A percentile compares a stretch with the other conserved stretches of the same genome.
These are phyloP conservation scores for Wallacemonas rigidus DNA, from an alignment of 208 protist species.

Conservation along the genomic window DNA sequence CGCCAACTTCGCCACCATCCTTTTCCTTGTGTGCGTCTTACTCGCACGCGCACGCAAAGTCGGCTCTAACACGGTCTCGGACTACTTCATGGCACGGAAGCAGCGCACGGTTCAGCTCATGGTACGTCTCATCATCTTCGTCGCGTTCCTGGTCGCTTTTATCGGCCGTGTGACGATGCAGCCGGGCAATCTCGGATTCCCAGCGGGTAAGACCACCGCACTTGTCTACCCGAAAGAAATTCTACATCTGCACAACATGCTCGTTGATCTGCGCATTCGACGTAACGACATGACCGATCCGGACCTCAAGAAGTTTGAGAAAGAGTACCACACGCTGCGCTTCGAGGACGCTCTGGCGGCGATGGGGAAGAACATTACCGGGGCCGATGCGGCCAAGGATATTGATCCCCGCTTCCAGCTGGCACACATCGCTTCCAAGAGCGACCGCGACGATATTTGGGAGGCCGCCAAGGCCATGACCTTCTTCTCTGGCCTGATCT, in stretches of 20 bases:
- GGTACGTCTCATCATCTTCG: conserved; percentile 39
- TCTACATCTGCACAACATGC: conserved; percentile 58
- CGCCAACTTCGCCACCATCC: conserved; percentile 22
- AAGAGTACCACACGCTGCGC: conserved; percentile 29
- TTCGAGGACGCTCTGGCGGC: conserved; percentile 38
- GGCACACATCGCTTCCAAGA: conserved; percentile 21
- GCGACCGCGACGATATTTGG: conserved; percentile 49
- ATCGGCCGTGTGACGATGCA: conserved; percentile 41
- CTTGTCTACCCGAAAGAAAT: conserved; percentile 47
- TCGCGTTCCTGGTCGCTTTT: conserved; percentile 43
- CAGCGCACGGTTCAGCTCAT: conserved; percentile 63
- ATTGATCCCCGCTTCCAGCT: conserved; percentile 29
- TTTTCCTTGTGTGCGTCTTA: not conserved
- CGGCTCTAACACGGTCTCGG: conserved; percentile 15
- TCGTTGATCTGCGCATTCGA: conserved; percentile 39
- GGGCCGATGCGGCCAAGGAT: conserved; percentile 13
- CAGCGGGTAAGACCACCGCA: conserved; percentile 41
- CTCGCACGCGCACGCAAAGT: conserved; percentile 34
- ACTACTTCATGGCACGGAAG: conserved; percentile 34
- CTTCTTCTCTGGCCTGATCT: conserved; percentile 80
- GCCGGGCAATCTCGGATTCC: conserved; percentile 37
- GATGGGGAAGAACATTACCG: conserved; percentile 48
- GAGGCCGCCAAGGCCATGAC: conserved; percentile 68
- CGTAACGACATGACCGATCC: conserved; percentile 58
- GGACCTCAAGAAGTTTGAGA: conserved; percentile 36